Conservation (phyloP, 306 rosid genomes). For the Quercus ilex region DNA sequence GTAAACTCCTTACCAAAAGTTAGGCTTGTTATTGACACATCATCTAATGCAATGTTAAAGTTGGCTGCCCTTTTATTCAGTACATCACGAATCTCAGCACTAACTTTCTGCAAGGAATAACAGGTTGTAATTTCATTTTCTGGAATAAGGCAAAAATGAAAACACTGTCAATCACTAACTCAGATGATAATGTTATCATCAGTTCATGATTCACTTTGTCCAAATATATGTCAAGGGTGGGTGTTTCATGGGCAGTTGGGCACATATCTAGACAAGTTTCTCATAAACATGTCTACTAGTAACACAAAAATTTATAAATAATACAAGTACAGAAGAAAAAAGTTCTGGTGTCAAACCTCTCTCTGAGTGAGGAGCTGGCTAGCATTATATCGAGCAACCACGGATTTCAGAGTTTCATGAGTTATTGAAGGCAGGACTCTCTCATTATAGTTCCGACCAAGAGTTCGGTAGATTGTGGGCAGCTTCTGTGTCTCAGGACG, state of each 20-base stretch:
- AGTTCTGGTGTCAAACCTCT: conserved; percentile 45
- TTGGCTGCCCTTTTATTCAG: conserved; percentile 71
- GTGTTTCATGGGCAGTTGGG: too few relatives aligned
- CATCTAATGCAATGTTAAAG: conserved; percentile 89
- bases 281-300: too few relatives aligned
- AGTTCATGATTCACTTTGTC: too few relatives aligned
- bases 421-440: conserved; percentile 78
- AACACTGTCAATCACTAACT: too few relatives aligned
- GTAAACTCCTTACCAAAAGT: conserved; percentile 78
- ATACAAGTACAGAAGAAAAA: background rate
- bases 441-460: conserved; percentile 66
- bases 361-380: conserved; percentile 90
- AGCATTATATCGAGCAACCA: conserved; percentile 84
- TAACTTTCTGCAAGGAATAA: conserved; percentile 47
- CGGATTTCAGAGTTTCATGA: conserved; percentile 84
- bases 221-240: too few relatives aligned
- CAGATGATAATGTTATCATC: too few relatives aligned
- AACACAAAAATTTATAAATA: too few relatives aligned
- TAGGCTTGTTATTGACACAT: conserved; percentile 76
- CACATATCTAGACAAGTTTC: too few relatives aligned
- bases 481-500: conserved; percentile 66
- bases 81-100: conserved; percentile 73
- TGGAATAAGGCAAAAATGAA: too few relatives aligned
- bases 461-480: conserved; percentile 65
- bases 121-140: too few relatives aligned